Conservation (phyloP, 2,329 filamentous ascomycete species). For the Pseudocercospora musae region DNA sequence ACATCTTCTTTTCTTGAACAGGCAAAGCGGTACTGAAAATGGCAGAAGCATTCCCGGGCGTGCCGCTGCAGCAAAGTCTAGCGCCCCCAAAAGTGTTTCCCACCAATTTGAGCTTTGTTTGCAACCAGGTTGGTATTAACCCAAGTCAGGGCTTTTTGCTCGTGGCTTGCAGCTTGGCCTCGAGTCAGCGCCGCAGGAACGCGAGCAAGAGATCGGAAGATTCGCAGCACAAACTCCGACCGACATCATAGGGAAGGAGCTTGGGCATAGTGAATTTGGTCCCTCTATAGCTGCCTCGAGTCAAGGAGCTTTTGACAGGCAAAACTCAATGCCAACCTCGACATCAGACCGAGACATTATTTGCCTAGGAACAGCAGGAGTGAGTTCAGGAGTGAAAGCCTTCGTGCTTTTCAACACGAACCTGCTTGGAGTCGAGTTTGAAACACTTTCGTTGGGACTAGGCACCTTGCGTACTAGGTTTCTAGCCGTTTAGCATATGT, state of each 20-base stretch:
- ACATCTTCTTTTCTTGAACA: background rate
- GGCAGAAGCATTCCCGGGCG: background rate
- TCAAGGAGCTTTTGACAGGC: conserved; percentile 3
- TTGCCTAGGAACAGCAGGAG: background rate
- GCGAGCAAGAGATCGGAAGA: background rate
- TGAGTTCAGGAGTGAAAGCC: background rate
- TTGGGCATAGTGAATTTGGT: background rate
- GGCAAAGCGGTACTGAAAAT: background rate
- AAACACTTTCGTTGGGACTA: background rate
- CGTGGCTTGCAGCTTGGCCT: background rate
- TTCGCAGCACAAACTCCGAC: background rate
- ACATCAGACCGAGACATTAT: background rate
- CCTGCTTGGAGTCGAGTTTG: background rate
- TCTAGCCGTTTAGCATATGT: too few relatives aligned
- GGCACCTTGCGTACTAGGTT: too few relatives aligned
- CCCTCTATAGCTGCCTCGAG: conserved; percentile 2
- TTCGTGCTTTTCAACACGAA: background rate
- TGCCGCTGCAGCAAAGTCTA: background rate
- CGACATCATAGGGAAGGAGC: background rate
- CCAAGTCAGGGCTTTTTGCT: background rate
- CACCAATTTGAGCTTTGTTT: conserved; percentile 1
- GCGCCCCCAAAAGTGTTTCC: background rate
- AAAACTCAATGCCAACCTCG: conserved; percentile 2
- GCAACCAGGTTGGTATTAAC: background rate
- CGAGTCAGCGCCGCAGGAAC: background rate